phyloP scores from a whole-genome alignment of 805 yeast genomes.

The Candida ascalaphidarum region DNA sequence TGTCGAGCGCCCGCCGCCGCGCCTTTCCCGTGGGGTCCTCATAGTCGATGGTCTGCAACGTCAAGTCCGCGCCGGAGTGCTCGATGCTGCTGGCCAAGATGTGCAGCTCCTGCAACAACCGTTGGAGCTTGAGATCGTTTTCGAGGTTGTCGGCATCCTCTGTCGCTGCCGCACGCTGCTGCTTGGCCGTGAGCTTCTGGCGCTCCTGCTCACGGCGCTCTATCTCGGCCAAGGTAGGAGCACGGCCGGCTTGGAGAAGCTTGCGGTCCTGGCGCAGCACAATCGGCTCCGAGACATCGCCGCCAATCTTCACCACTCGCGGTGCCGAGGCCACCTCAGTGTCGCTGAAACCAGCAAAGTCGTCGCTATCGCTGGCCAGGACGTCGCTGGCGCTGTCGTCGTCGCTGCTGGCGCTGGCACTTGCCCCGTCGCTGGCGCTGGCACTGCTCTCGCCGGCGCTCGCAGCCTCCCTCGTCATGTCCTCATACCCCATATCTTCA shows the following conservation, averaged over 20 bases:
- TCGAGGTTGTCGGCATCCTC: constrained; percentile 47
- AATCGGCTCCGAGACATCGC: constrained; percentile 19
- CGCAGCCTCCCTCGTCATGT: constrained; percentile 11
- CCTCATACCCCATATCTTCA: constrained; percentile 46
- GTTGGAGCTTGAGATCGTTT: constrained; percentile 65
- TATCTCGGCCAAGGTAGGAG: constrained; percentile 36
- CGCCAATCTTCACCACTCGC: constrained; percentile 39
- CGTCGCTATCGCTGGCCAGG: constrained; percentile 4
- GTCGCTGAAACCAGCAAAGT: no score
- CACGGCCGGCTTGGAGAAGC: constrained; percentile 51
- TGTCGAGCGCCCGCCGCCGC: constrained; percentile 53
- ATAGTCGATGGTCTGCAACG: constrained; percentile 51
- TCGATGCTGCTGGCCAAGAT: constrained; percentile 37
- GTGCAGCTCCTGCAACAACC: constrained; percentile 66
- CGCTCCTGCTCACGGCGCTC: constrained; percentile 15
- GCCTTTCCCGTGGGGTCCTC: constrained; percentile 65
- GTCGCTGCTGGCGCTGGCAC: background rate
- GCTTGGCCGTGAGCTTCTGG: constrained; percentile 22
- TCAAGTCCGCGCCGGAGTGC: constrained; percentile 60
- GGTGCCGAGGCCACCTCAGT: constrained; percentile 16
- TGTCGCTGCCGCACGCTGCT: constrained; percentile 23
- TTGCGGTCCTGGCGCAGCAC: constrained; percentile 41
- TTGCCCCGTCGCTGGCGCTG: constrained; percentile 3
- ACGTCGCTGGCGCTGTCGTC: constrained; percentile 9
- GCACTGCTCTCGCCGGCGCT: constrained; percentile 2